Conservation (phyloP, 1,139 yeast species). For the Lodderomyces jiufengensis region DNA sequence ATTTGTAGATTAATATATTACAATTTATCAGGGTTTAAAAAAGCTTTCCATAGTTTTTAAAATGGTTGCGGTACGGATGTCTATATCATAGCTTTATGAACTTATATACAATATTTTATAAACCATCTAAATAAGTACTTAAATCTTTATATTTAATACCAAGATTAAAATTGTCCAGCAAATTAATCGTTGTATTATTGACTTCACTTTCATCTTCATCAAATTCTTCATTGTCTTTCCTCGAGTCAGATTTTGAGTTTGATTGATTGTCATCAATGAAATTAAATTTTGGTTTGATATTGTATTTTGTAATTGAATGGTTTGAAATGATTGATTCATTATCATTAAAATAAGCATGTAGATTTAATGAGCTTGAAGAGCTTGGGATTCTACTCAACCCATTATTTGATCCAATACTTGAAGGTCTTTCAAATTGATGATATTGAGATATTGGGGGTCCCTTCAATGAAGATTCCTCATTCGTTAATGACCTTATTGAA, state of each 20-base stretch:
- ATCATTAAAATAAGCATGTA: conserved; percentile 45
- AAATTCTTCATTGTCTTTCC: conserved; percentile 4
- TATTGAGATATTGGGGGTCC: too few relatives aligned
- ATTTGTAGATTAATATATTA: too few relatives aligned
- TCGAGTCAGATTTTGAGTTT: neutral
- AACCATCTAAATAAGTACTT: conserved; percentile 26
- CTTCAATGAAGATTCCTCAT: neutral
- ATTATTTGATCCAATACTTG: conserved; percentile 9
- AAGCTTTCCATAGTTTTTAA: too few relatives aligned
- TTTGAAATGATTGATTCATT: conserved; percentile 16
- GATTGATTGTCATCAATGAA: neutral
- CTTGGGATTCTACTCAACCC: conserved; percentile 37
- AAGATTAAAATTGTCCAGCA: conserved; percentile 13
- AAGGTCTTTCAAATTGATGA: too few relatives aligned
- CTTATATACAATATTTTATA: conserved; percentile 12
- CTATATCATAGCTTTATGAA: too few relatives aligned
- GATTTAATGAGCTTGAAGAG: conserved; percentile 41
- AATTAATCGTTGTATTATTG: conserved; percentile 17
- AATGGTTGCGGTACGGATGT: too few relatives aligned
- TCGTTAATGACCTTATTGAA: conserved; percentile 6
- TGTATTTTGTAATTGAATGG: conserved; percentile 8
- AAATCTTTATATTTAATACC: conserved; percentile 19
- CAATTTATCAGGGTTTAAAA: too few relatives aligned
- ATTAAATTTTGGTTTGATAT: conserved; percentile 4
- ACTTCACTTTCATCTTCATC: conserved; percentile 11